A percentile compares a stretch with the other conserved stretches of the same genome.
phyloP scores from a whole-genome alignment of 177 flowering plant genomes.

The Telopea speciosissima region DNA sequence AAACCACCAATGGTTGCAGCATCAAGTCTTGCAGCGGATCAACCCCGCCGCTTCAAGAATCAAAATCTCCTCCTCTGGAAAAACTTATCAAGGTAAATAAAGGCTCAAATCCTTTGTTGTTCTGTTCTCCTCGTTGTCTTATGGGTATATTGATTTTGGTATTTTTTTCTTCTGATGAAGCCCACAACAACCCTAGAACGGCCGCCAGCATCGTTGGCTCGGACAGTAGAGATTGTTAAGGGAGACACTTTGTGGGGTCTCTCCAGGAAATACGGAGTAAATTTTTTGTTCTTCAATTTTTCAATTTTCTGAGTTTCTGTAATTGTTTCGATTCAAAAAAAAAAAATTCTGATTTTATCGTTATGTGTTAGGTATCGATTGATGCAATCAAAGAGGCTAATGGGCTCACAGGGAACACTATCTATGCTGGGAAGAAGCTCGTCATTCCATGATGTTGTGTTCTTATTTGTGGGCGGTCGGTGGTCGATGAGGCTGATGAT shows the following conservation, averaged over 20 bases:
- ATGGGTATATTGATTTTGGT: not conserved
- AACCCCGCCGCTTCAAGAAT: constrained; percentile 6
- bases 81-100: constrained; percentile 18
- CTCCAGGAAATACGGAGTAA: constrained; percentile 45
- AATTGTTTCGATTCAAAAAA: not conserved
- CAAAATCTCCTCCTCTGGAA: constrained; percentile 10
- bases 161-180: constrained; percentile 3
- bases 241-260: constrained; percentile 57
- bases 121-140: not conserved
- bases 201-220: constrained; percentile 8
- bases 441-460: constrained; percentile 27
- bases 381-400: constrained; percentile 43
- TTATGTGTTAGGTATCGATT: constrained; percentile 28
- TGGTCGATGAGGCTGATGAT: too few species aligned
- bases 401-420: constrained; percentile 37
- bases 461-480: too few species aligned
- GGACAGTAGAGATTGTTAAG: constrained; percentile 32
- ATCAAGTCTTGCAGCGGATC: constrained; percentile 3
- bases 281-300: not conserved
- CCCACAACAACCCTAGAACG: not conserved
- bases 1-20: not conserved
- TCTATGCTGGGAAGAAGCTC: constrained; percentile 44
- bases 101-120: not conserved
- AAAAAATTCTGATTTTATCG: not conserved
- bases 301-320: not conserved